Evolutionary conservation across 768 basidiomycete genomes (phyloP).

Genomic region (Ramaria rubella): DNA sequence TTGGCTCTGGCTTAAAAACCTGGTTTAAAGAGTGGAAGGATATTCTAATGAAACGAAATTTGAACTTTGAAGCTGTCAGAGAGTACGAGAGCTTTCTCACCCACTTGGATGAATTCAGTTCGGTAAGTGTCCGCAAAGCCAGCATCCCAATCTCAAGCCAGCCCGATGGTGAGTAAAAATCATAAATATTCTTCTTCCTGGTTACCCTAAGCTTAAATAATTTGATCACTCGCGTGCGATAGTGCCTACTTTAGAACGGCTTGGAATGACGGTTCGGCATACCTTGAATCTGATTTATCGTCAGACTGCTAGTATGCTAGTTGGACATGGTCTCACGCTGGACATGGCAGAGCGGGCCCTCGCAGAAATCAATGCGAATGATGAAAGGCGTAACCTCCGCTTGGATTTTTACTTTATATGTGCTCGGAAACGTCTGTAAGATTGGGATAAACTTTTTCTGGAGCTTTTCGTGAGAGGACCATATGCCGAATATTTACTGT

Average conservation of each 20-base stretch:
- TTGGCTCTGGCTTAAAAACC: not conserved
- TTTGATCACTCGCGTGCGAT: not conserved
- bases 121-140: not conserved
- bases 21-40: not conserved
- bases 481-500: too few relatives aligned
- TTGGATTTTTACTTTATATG: not conserved
- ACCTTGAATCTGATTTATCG: not conserved
- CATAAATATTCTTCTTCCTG: not conserved
- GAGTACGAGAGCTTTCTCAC: not conserved
- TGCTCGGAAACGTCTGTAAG: not conserved
- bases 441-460: too few relatives aligned
- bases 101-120: not conserved
- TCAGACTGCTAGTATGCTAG: not conserved
- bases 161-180: not conserved
- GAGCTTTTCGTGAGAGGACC: too few relatives aligned
- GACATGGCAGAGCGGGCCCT: not conserved
- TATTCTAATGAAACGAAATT: not conserved
- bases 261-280: not conserved
- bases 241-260: not conserved
- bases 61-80: not conserved
- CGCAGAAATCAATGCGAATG: not conserved
- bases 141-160: not conserved
- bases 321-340: not conserved
- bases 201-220: not conserved
- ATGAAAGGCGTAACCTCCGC: not conserved